A percentile compares a stretch with the other conserved stretches of the same genome.
Conservation (phyloP, 1,284 basidiomycete species). For the Austroboletus rostrupii region DNA sequence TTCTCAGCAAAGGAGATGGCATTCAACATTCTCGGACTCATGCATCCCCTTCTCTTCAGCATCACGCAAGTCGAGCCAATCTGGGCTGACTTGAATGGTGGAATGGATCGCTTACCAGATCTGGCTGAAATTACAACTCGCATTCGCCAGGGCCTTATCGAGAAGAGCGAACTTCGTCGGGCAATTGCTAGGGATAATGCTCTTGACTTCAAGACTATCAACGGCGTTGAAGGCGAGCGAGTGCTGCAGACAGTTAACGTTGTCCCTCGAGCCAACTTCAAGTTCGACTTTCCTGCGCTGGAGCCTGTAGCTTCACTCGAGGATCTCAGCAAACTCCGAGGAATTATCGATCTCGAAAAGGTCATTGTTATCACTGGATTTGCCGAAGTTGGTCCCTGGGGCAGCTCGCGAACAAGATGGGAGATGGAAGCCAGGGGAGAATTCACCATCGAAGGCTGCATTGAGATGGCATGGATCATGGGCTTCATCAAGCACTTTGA, state of each 20-base stretch:
- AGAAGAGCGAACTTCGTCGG: constrained; percentile 87
- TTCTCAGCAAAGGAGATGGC: constrained; percentile 99
- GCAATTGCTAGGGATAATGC: constrained; percentile 93
- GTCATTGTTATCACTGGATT: constrained; percentile 95
- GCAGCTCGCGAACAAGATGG: constrained; percentile 97
- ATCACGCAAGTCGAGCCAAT: constrained; percentile 99
- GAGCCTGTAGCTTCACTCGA: constrained; percentile 64
- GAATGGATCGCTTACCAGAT: constrained; percentile 95
- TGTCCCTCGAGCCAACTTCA: constrained; percentile 96
- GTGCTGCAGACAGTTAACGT: constrained; percentile 91
- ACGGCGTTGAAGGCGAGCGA: constrained; percentile 90
- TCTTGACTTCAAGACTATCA: constrained; percentile 89
- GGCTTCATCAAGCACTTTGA: constrained; percentile 98
- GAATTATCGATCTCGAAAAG: constrained; percentile 92
- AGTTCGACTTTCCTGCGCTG: constrained; percentile 86
- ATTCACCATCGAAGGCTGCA: constrained; percentile 94
- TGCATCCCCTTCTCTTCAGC: constrained; percentile 99
- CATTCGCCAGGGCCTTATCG: constrained; percentile 75
- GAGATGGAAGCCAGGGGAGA: constrained; percentile 96
- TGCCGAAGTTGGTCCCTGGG: constrained; percentile 98
- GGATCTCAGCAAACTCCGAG: constrained; percentile 75
- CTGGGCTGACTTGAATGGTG: constrained; percentile 96
- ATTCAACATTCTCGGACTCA: constrained; percentile 97
- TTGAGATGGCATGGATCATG: constrained; percentile 99
- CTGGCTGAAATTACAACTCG: constrained; percentile 87